Evolutionary conservation across 2,329 filamentous ascomycete species (phyloP), one percentile per base, ranked within the genome.

Genomic region (Epichloe elymi): DNA sequence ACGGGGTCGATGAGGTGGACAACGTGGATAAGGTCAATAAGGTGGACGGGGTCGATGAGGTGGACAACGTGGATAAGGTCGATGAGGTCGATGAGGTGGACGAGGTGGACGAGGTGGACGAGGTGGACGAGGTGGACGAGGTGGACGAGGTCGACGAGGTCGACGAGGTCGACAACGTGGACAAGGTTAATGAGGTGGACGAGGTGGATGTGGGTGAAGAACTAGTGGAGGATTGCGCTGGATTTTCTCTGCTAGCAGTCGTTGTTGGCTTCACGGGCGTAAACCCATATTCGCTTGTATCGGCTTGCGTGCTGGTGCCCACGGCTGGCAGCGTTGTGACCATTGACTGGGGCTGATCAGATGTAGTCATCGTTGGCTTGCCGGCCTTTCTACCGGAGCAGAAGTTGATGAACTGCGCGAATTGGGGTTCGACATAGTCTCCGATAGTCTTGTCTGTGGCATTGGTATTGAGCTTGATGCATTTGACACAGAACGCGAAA

Each of bases 391-490:
- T 54, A 6, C 62, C 61, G 0, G 61, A 23, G 56, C 79, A 82
- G 58, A 63, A 80, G 36, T 61, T 56, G 35, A 75, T 5, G 51
- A 65, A 79, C 56, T 78, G 73, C 0, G 48, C 23, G 39, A 77
- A 76, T 14, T 61, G 51, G 0, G 65, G 60, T 0, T 59, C 53
- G 1, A 74, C 54, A 53, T 73, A 71, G 1, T 61, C 58, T 35
- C 63, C 59, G 7, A 57, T 55, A 0, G 62, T 61, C 2, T 63
- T 40, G 51, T 66, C 66, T 4, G 51, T 49, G 10, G 58, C 51
- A 4, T 54, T 55, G 0, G 50, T 53, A 39, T 70, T 58, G 0
- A 17, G 53, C 0, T 17, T 15, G 45, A 77, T 65, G 55, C 79
- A 82, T 0, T 4, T 4, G 0, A 58, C 23, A 61, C 80, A 84